phyloP scores from a whole-genome alignment of 306 rosid species.

The Cucurbita argyrosperma region DNA sequence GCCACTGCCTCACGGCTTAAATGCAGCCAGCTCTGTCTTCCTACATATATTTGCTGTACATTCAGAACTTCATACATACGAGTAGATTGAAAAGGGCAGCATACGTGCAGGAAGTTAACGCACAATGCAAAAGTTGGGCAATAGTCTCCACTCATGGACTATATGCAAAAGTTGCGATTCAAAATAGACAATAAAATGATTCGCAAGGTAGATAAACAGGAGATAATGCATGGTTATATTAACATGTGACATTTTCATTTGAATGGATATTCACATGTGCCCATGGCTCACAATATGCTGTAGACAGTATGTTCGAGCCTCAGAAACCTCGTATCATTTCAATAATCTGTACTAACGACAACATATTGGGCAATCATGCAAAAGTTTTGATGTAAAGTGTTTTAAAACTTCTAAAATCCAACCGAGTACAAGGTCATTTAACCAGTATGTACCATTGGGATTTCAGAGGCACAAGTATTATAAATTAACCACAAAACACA shows the following conservation, averaged over 20 bases:
- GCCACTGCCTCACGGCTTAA: too few relatives aligned
- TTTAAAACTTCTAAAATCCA: not conserved
- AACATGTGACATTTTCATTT: not conserved
- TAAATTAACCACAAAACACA: not conserved
- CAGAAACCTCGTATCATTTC: not conserved
- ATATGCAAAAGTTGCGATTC: not conserved
- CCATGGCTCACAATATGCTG: not conserved
- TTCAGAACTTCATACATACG: not conserved
- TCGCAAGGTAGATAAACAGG: not conserved
- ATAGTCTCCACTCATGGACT: not conserved
- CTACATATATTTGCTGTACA: not conserved
- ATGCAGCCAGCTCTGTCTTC: too few relatives aligned
- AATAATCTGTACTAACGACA: not conserved
- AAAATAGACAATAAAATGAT: not conserved
- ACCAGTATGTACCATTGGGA: not conserved
- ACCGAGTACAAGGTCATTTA: not conserved
- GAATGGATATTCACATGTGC: not conserved
- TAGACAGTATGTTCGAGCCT: not conserved
- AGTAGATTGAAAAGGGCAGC: too few relatives aligned
- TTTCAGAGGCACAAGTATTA: not conserved
- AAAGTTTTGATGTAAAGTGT: not conserved
- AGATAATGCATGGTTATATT: not conserved
- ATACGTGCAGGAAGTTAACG: too few relatives aligned
- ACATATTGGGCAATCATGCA: not conserved
- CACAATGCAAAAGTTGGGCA: not conserved